Base-by-base conservation (phyloP, 495 filamentous ascomycete species). In the Aspergillus wentii region DNA sequence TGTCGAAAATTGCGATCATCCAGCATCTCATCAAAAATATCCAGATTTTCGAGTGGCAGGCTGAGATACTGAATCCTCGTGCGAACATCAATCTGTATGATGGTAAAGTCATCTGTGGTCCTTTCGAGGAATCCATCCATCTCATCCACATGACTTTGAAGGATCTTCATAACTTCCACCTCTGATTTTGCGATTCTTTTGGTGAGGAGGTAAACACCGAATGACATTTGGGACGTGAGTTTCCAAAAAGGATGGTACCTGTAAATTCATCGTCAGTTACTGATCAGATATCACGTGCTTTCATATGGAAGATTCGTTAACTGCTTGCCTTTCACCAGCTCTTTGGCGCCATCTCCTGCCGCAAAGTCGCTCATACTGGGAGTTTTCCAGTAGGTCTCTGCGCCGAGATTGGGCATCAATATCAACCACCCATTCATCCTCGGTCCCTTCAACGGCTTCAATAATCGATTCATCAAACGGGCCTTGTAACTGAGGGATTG, bases 381-480 rank as follows among this genome's bases (percentile, higher is more conserved):
- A 68, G 30, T 73, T 75, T 39, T 87, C 83, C 17, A 95, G 60
- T 30, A 94, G 54, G 51, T 78, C 60, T 40, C 78, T 75, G 18
- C 87, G 80, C 28, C 87, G 75, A 5, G 74, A 68, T 40, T 79
- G 80, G 10, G 83, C 77, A 55, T 84, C 84, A 27, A 72, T 70
- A 17, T 71, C 68, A 4, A 79, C 61, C 27, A 75, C 68, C 41
- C 74, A 73, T 35, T 66, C 57, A 17, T 54, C 64, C 11, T 61
- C 62, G 16, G 66, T 54, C 8, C 64, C 58, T 8, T 78, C 75
- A 14, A 56, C 46, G 15, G 83, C 79, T 50, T 95, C 89, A 17
- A 76, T 45, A 36, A 98, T 83, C 2, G 89, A 95, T 61, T 98
- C 92, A 53, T 91, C 85, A 53, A 97, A 96, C 32, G 92, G 86